phyloP scores from a whole-genome alignment of 2,329 filamentous ascomycete species.

The Chaetomium globosum region DNA sequence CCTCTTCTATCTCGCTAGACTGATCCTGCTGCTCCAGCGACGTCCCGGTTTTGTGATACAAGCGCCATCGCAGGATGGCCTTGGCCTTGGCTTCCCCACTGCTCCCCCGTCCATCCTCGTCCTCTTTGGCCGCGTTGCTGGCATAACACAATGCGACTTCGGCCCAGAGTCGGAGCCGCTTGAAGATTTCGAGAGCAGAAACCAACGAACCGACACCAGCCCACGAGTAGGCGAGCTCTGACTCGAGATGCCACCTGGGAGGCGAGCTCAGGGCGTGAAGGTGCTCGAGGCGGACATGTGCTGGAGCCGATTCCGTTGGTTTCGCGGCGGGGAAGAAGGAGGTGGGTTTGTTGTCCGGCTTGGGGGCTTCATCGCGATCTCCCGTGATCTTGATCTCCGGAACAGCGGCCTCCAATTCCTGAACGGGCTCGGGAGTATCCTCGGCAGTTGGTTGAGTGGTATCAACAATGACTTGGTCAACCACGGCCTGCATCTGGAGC shows the following conservation, averaged over 20 bases:
- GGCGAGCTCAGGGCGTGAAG: slow-evolving; percentile 83
- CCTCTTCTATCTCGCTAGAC: slow-evolving; percentile 50
- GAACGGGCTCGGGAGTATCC: slow-evolving; percentile 36
- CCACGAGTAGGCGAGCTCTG: slow-evolving; percentile 93
- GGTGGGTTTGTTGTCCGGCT: slow-evolving; percentile 56
- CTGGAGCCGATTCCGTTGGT: slow-evolving; percentile 74
- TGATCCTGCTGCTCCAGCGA: slow-evolving; percentile 38
- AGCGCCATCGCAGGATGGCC: slow-evolving; percentile 72
- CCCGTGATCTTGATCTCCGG: slow-evolving; percentile 52
- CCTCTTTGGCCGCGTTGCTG: slow-evolving; percentile 57
- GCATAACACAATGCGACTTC: slow-evolving; percentile 91
- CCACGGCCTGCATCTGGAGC: slow-evolving; percentile 89
- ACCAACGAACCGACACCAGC: slow-evolving; percentile 81
- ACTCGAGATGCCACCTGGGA: slow-evolving; percentile 89
- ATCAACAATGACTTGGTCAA: slow-evolving; percentile 92
- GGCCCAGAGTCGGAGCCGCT: slow-evolving; percentile 88
- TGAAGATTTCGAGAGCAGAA: slow-evolving; percentile 94
- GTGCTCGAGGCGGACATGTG: slow-evolving; percentile 75
- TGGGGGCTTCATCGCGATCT: slow-evolving; percentile 39
- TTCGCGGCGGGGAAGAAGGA: slow-evolving; percentile 81
- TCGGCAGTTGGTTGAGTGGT: slow-evolving; percentile 52
- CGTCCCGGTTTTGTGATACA: slow-evolving; percentile 67
- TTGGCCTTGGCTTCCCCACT: slow-evolving; percentile 78
- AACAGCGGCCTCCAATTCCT: slow-evolving; percentile 41
- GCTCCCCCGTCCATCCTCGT: slow-evolving; percentile 56